Conservation (phyloP, 345 rosid species). For the Rhodomyrtus tomentosa region DNA sequence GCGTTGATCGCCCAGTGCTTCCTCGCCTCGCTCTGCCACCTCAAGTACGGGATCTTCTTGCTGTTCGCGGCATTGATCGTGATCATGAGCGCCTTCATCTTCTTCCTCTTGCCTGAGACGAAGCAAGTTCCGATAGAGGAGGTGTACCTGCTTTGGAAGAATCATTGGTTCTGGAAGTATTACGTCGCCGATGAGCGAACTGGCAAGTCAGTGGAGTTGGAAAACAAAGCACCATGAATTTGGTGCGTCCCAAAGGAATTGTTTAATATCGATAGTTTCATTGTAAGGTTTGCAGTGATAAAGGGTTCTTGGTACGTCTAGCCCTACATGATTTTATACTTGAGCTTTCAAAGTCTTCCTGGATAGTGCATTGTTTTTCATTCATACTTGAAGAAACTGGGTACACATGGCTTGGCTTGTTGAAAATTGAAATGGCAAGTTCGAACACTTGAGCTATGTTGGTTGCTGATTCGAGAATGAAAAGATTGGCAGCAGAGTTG, state of each 20-base stretch:
- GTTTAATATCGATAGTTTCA: neutral
- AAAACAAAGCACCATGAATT: neutral
- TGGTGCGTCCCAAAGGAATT: neutral
- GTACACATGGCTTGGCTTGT: neutral
- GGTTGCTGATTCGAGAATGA: neutral
- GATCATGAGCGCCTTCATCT: slow-evolving; percentile 65
- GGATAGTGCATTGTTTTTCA: neutral
- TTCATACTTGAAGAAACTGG: neutral
- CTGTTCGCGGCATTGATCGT: slow-evolving; percentile 52
- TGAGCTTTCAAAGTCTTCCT: neutral
- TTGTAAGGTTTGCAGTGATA: neutral
- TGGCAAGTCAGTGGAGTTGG: neutral
- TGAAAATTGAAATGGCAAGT: neutral
- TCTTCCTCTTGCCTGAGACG: slow-evolving; percentile 76
- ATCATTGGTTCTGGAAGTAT: slow-evolving; percentile 79
- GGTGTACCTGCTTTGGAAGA: slow-evolving; percentile 59
- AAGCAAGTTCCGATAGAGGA: slow-evolving; percentile 89
- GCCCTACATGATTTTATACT: neutral
- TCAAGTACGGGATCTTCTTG: slow-evolving; percentile 62
- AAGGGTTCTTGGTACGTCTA: neutral
- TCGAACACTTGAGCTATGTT: neutral
- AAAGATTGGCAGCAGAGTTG: neutral
- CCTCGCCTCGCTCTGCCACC: slow-evolving; percentile 62
- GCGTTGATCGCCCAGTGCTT: slow-evolving; percentile 77
- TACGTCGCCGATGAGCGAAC: slow-evolving; percentile 13